Evolutionary conservation across 1,139 yeast species (phyloP).

Genomic region (Hemisphaericaspora subhashii): DNA sequence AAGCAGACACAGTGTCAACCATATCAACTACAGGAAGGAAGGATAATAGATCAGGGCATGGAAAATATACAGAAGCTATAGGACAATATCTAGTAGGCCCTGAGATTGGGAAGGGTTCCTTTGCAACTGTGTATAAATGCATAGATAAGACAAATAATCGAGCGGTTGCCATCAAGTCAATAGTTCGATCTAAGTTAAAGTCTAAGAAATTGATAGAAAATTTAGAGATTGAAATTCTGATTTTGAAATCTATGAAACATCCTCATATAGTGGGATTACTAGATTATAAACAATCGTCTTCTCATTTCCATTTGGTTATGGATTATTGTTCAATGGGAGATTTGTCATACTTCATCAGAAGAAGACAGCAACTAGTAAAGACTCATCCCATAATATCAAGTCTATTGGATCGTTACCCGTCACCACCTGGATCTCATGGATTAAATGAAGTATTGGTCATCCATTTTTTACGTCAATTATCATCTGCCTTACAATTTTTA

Average conservation of each 20-base stretch:
- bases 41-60: background rate
- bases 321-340: constrained; percentile 97
- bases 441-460: constrained; percentile 74
- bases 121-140: constrained; percentile 51
- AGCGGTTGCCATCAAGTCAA: constrained; percentile 86
- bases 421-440: constrained; percentile 76
- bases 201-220: constrained; percentile 86
- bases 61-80: constrained; percentile 2
- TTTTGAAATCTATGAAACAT: constrained; percentile 81
- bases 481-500: constrained; percentile 80
- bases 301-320: constrained; percentile 91
- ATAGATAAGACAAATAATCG: constrained; percentile 44
- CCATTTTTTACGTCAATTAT: constrained; percentile 83
- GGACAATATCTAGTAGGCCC: constrained; percentile 38
- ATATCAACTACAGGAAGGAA: background rate
- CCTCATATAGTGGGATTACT: constrained; percentile 88
- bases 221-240: constrained; percentile 85
- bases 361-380: constrained; percentile 66
- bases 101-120: constrained; percentile 52
- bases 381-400: constrained; percentile 81
- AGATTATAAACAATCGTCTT: constrained; percentile 76
- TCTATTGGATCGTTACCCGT: constrained; percentile 77
- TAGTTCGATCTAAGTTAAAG: constrained; percentile 76
- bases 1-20: background rate
- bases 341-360: constrained; percentile 79